These are phyloP conservation scores for Diaporthe ilicicola DNA, from an alignment of 2,329 filamentous ascomycete species.

Conservation along the genomic window DNA sequence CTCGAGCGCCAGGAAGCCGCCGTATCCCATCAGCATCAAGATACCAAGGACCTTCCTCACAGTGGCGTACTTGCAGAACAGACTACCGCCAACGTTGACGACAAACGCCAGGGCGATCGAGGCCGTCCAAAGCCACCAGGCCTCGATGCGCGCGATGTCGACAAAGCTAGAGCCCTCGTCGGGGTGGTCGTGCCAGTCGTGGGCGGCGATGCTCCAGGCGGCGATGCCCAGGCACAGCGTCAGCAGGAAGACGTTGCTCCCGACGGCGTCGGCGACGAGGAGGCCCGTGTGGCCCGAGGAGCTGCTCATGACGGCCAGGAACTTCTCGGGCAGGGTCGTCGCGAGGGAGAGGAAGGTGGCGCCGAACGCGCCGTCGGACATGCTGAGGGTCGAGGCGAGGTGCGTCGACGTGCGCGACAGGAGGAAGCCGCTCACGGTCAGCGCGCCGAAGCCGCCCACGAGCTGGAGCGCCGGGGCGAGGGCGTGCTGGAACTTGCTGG, in stretches of 20 bases:
- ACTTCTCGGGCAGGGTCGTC: constrained; percentile 63
- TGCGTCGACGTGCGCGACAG: constrained; percentile 29
- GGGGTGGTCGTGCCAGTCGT: constrained; percentile 33
- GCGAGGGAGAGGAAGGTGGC: constrained; percentile 41
- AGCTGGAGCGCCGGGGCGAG: constrained; percentile 25
- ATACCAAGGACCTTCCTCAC: constrained; percentile 31
- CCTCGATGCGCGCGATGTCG: constrained; percentile 29
- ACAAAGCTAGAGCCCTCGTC: constrained; percentile 26
- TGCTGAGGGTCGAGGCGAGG: constrained; percentile 32
- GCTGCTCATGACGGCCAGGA: constrained; percentile 58
- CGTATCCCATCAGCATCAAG: constrained; percentile 31
- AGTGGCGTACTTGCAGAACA: constrained; percentile 19
- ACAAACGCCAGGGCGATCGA: constrained; percentile 17
- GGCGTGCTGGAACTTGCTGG: constrained; percentile 26
- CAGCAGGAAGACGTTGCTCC: constrained; percentile 63
- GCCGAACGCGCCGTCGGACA: constrained; percentile 35
- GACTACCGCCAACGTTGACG: constrained; percentile 26
- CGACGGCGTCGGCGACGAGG: constrained; percentile 60
- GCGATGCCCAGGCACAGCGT: constrained; percentile 56
- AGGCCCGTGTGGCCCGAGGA: constrained; percentile 56
- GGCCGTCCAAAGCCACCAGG: constrained; percentile 32
- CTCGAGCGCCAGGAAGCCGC: constrained; percentile 29
- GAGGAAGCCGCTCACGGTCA: constrained; percentile 48
- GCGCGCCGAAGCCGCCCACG: constrained; percentile 45
- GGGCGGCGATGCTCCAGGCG: constrained; percentile 27